phyloP scores from a whole-genome alignment of 768 basidiomycete genomes.

The Leucosporidium creatinivorum region DNA sequence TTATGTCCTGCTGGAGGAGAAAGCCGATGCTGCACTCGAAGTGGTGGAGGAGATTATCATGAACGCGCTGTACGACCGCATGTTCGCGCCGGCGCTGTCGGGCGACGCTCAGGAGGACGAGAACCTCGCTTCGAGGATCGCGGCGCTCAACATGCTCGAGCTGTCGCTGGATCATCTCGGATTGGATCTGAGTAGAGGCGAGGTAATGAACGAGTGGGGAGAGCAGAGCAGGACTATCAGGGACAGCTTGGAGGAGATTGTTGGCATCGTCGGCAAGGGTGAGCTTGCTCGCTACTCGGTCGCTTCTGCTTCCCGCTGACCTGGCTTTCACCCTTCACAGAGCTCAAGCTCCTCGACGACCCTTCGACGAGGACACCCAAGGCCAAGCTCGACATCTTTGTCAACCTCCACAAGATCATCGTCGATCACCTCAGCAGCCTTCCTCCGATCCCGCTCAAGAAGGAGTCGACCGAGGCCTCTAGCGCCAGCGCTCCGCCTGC shows the following conservation, averaged over 20 bases:
- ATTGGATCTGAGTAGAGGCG: conserved; percentile 55
- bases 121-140: conserved; percentile 76
- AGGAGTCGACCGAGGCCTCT: conserved; percentile 9
- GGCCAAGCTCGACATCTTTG: conserved; percentile 71
- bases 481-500: background rate
- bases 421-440: conserved; percentile 45
- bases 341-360: conserved; percentile 51
- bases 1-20: conserved; percentile 43
- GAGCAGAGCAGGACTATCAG: conserved; percentile 41
- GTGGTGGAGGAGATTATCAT: conserved; percentile 66
- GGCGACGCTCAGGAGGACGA: conserved; percentile 83
- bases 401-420: conserved; percentile 74
- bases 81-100: conserved; percentile 68
- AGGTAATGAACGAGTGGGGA: conserved; percentile 43
- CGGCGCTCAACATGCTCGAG: conserved; percentile 85
- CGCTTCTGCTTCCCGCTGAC: background rate
- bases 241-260: conserved; percentile 53
- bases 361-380: conserved; percentile 53
- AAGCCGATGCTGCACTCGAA: conserved; percentile 59
- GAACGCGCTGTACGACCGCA: conserved; percentile 69
- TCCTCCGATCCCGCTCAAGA: conserved; percentile 36
- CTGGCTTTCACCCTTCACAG: conserved; percentile 40
- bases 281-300: conserved; percentile 36
- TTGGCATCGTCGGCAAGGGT: conserved; percentile 72
- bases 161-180: conserved; percentile 82